These are phyloP conservation scores for Odonthalia washingtoniensis DNA, from an alignment of 31 red algal genomes.

Conservation along the genomic window DNA sequence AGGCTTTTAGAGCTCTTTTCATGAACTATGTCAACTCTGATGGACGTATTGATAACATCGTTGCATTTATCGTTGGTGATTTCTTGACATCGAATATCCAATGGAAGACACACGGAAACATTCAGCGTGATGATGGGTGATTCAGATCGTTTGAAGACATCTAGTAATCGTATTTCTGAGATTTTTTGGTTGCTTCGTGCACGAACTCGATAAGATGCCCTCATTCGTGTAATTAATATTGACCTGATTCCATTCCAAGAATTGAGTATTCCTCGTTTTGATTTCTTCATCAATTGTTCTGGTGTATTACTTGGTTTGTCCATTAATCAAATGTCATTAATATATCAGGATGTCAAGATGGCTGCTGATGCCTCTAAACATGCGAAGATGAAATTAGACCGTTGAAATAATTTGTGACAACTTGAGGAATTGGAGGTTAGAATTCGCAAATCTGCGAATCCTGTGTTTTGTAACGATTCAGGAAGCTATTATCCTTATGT, in stretches of 20 bases:
- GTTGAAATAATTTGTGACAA: constrained; percentile 90
- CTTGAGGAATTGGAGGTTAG: constrained; percentile 83
- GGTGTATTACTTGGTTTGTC: constrained; percentile 98
- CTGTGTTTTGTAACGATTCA: constrained; percentile 97
- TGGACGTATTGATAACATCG: constrained; percentile 83
- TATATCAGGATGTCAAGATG: constrained; percentile 98
- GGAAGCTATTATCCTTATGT: constrained; percentile 97
- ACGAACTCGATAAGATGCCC: constrained; percentile 78
- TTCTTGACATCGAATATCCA: constrained; percentile 64
- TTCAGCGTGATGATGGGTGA: constrained; percentile 96
- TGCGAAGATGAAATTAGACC: constrained; percentile 89
- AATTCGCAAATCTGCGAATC: constrained; percentile 88
- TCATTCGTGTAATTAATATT: constrained; percentile 90
- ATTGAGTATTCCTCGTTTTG: constrained; percentile 90
- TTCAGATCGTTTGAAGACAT: constrained; percentile 97
- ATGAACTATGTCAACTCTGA: constrained; percentile 89
- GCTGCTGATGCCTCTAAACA: constrained; percentile 94
- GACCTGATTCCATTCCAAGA: constrained; percentile 93
- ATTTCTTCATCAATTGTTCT: constrained; percentile 96
- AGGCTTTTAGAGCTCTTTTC: constrained; percentile 76
- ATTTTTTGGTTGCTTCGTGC: constrained; percentile 97
- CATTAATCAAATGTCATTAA: constrained; percentile 98
- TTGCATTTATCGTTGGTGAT: constrained; percentile 70
- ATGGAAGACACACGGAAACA: constrained; percentile 79
- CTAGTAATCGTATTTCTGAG: constrained; percentile 92